Evolutionary conservation across 768 basidiomycete species (phyloP), one percentile per base, ranked within the genome.

Genomic region (Gautieria morchelliformis): DNA sequence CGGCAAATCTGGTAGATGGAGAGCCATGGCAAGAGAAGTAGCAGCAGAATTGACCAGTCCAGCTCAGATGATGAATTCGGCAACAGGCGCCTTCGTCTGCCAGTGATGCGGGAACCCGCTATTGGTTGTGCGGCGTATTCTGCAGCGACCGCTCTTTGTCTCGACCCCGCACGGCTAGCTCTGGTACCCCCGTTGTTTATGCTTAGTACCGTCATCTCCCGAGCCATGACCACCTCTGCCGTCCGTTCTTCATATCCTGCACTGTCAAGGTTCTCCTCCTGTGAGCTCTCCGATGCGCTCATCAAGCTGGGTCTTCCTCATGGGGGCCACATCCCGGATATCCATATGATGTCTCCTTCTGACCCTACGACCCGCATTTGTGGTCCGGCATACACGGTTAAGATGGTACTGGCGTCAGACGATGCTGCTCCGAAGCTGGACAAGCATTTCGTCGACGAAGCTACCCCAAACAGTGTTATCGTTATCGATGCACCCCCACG

Each of bases 231-330:
- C 22, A 48, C 19, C 32, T 49, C 55, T 24, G 35, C 39, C 15
- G 14, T 32, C 15, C 15, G 47, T 32, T 49, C 52, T 5, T 52
- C 50, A 33, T 33, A 58, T n/a, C 14, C n/a, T 27, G 42, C 17
- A 24, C 65, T 71, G 19, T 64, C 69, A 22, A 58, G 52, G n/a
- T 82, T 81, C 65, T 83, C 89, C 6, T 79, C 87, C 48, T 90
- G 88, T 72, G 89, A 94, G 72, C 74, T 95, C 8, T 93, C 93
- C 0, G 93, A 95, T 64, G 89, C 92, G 2, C 81, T 95, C 62
- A 72, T 93, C 62, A 93, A 90, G 70, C 81, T 94, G 35, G 80
- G 81, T 9, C 66, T 80, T 14, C 71, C 79, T 12, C 78, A 83
- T 61, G 92, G 90, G 0, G 92, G 93, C 1, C 76, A 82, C 63